Base-by-base conservation (phyloP, 352 stramenopile genomes). In the Phytophthora citrophthora region DNA sequence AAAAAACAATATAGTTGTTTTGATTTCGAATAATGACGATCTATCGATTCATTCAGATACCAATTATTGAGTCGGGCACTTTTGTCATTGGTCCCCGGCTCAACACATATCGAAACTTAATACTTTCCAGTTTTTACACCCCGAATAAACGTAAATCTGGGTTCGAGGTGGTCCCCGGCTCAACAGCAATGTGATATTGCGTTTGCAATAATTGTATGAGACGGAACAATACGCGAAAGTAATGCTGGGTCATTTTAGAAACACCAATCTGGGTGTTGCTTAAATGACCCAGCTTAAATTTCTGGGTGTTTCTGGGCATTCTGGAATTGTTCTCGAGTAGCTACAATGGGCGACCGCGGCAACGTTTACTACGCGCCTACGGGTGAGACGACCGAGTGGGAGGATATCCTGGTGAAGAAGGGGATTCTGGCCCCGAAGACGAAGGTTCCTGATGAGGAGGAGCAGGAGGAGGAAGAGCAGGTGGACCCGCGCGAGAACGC, bases 361-460 rank as follows among this genome's bases (percentile, higher is more conserved):
- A 89, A 86, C 67, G 90, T 93, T 70, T 86, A 74, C 62, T 96
- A 96, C 76, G 88, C 76, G 72, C 86, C 86, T 16, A 96, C 88
- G 64, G 88, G 88, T 62, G 88, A 96, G 77, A 96, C 88, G 56
- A 96, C 88, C 27, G 86, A 96, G 73, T 96, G 88, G 88, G 88
- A 96, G 70, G 88, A 96, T 53, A 96, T 96, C 62, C 68, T 96
- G 54, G 72, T 96, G 46, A 96, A 95, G 74, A 93, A 93, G 61
- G 88, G 88, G 5, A 96, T 96, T 61, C 67, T 96, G 26, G 88
- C 88, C 20, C 88, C 88, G 41, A 96, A 95, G 84, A 93, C 83
- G 39, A 96, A 96, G 72, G 88, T 94, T 36, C 76, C 72, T 34
- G 81, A 93, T 9, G 86, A 96, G 56, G 79, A 87, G 44, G 73